Evolutionary conservation across 2,329 filamentous ascomycete species (phyloP).

Genomic region (Sclerotinia trifoliorum): DNA sequence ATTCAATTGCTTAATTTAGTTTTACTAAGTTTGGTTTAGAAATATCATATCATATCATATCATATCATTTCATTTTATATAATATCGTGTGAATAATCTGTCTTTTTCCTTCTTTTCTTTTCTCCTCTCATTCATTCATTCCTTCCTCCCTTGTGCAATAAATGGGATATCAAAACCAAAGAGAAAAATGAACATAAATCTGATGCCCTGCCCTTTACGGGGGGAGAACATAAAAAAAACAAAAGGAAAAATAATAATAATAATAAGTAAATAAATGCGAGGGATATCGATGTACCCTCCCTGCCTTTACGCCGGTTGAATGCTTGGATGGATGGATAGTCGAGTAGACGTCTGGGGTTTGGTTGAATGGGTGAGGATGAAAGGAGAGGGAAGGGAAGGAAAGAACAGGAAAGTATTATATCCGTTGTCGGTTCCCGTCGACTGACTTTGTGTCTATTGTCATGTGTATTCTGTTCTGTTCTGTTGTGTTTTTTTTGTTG

Average conservation of each 20-base stretch:
- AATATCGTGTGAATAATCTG: no score
- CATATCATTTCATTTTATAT: no score
- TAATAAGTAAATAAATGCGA: neutral
- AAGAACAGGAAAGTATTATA: neutral
- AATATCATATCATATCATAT: no score
- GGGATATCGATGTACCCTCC: neutral
- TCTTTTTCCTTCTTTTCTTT: neutral
- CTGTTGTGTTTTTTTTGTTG: neutral
- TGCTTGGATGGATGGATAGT: neutral
- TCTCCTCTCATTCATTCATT: neutral
- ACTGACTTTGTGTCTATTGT: neutral
- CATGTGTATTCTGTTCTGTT: neutral
- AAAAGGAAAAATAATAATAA: neutral
- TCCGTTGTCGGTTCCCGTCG: neutral
- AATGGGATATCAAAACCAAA: slow-evolving; percentile 4
- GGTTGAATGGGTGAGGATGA: neutral
- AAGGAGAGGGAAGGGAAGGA: neutral
- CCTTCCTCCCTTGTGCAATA: neutral
- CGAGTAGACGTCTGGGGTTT: slow-evolving; percentile 3
- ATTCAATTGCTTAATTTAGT: no score
- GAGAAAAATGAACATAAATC: neutral
- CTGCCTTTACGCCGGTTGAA: slow-evolving; percentile 12
- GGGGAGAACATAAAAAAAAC: no score
- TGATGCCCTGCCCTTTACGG: no score
- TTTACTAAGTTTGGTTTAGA: no score